These are phyloP conservation scores for Pythium diclinum DNA, from an alignment of 352 stramenopile species.

Conservation along the genomic window DNA sequence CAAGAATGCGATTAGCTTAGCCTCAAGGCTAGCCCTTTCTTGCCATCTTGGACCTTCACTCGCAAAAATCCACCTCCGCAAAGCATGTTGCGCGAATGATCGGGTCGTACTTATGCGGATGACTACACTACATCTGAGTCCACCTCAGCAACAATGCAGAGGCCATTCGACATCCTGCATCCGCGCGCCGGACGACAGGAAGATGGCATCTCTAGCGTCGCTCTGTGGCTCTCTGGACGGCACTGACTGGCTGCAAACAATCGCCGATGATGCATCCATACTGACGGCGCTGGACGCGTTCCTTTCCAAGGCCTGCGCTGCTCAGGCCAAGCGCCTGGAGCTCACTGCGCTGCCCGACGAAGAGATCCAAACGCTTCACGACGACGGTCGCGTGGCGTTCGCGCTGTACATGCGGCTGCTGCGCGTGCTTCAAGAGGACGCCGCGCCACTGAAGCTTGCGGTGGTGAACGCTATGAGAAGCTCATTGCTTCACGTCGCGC, in stretches of 20 bases:
- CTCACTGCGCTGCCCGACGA: constrained; percentile 5
- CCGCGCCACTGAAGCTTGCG: not conserved
- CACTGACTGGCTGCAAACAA: constrained; percentile 19
- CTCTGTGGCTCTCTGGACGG: constrained; percentile 15
- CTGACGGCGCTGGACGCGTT: constrained; percentile 34
- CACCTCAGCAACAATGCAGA: not conserved
- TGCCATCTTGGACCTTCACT: constrained; percentile 6
- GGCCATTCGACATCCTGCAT: not conserved
- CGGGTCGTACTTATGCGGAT: constrained; percentile 19
- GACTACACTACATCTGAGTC: constrained; percentile 7
- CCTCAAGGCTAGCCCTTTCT: constrained; percentile 2
- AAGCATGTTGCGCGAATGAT: constrained; percentile 24
- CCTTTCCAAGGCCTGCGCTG: constrained; percentile 15
- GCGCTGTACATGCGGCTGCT: constrained; percentile 37
- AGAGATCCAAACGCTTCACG: constrained; percentile 9
- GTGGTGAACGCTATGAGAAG: constrained; percentile 16
- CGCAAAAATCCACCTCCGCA: constrained; percentile 7
- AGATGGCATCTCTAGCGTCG: constrained; percentile 13
- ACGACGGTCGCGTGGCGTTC: constrained; percentile 27
- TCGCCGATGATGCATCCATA: constrained; percentile 10
- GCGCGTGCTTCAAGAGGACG: constrained; percentile 2
- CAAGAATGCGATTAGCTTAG: not conserved
- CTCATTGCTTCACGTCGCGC: constrained; percentile 46
- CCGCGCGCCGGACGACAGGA: not conserved
- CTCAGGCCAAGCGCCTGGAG: constrained; percentile 16